These are phyloP conservation scores for Aspergillus indologenus DNA, from an alignment of 495 filamentous ascomycete species.

Conservation along the genomic window DNA sequence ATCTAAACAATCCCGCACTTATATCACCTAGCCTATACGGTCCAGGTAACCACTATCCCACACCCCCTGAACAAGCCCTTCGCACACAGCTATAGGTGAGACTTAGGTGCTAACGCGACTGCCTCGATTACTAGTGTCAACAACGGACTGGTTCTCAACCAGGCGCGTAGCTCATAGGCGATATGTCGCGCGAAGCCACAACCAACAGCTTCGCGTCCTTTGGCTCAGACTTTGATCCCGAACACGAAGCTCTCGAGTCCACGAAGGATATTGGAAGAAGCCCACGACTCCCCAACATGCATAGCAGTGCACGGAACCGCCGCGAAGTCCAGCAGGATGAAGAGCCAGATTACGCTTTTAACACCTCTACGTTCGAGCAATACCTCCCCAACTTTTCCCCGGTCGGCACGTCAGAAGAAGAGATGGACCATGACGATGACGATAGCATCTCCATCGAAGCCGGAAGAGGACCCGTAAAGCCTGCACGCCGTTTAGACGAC, in stretches of 20 bases:
- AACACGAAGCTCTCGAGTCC: constrained; percentile 51
- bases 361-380: constrained; percentile 61
- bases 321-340: constrained; percentile 24
- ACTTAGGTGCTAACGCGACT: neutral
- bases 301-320: constrained; percentile 26
- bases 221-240: constrained; percentile 50
- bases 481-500: constrained; percentile 36
- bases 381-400: constrained; percentile 61
- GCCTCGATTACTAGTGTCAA: neutral
- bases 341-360: constrained; percentile 51
- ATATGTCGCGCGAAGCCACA: constrained; percentile 37
- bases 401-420: constrained; percentile 41
- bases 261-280: constrained; percentile 45
- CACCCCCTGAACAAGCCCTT: neutral
- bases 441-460: constrained; percentile 45
- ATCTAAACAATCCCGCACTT: constrained; percentile 10
- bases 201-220: constrained; percentile 31
- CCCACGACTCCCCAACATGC: constrained; percentile 39
- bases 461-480: constrained; percentile 40
- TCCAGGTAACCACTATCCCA: neutral
- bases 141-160: neutral
- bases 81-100: neutral
- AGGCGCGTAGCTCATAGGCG: constrained; percentile 12
- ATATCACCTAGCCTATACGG: neutral
- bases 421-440: constrained; percentile 28